Conservation (phyloP, 2,329 filamentous ascomycete species). For the Talaromyces sp. region DNA sequence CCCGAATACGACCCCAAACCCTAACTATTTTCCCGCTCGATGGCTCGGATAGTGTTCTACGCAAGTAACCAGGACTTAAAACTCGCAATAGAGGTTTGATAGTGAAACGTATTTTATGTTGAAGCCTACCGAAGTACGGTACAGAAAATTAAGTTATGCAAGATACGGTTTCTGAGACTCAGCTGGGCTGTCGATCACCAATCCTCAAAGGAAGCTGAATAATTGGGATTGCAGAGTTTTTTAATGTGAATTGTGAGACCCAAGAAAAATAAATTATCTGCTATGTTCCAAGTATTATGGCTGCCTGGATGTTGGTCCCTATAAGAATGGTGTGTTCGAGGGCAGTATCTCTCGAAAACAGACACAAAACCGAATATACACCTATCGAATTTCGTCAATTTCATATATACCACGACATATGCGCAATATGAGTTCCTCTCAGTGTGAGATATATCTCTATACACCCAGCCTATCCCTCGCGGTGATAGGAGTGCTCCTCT, state of each 20-base stretch:
- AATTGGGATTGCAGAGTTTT: neutral
- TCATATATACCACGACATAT: neutral
- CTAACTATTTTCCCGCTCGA: neutral
- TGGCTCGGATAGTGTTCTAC: neutral
- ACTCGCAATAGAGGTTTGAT: neutral
- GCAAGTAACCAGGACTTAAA: neutral
- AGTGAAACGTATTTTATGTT: neutral
- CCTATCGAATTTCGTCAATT: neutral
- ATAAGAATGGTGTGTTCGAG: neutral
- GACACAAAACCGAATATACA: neutral
- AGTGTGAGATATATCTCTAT: neutral
- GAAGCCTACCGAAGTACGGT: neutral
- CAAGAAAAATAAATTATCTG: neutral
- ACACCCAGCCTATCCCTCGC: neutral
- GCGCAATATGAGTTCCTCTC: neutral
- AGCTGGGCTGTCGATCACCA: neutral
- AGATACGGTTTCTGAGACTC: neutral
- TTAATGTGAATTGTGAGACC: neutral
- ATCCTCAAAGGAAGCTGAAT: neutral
- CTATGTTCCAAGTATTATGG: neutral
- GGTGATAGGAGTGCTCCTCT: neutral
- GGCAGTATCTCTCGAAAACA: neutral
- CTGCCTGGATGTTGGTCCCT: neutral
- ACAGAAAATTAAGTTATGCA: neutral
- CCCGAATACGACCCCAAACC: neutral